phyloP scores from a whole-genome alignment of 768 basidiomycete species.

The Myochromella boudieri region DNA sequence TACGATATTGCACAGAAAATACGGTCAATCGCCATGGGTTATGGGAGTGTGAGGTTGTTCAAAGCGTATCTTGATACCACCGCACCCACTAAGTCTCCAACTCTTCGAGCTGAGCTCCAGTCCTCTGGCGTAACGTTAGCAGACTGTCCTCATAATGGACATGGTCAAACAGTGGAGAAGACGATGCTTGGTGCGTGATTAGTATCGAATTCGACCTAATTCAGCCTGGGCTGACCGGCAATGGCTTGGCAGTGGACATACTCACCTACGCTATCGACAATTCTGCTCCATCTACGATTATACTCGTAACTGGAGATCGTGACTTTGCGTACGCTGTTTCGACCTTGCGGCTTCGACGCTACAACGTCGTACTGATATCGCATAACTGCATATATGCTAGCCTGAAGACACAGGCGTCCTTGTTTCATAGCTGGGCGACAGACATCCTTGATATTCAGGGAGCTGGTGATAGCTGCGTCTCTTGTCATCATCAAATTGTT shows the following conservation, averaged over 20 bases:
- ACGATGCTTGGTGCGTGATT: slow-evolving; percentile 50
- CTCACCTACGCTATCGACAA: slow-evolving; percentile 62
- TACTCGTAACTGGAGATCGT: slow-evolving; percentile 64
- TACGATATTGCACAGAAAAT: slow-evolving; percentile 45
- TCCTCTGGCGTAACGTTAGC: slow-evolving; percentile 44
- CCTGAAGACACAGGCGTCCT: slow-evolving; percentile 55
- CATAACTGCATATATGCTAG: slow-evolving; percentile 35
- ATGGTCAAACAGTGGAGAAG: slow-evolving; percentile 40
- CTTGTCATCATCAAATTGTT: too few relatives aligned
- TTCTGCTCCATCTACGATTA: slow-evolving; percentile 47
- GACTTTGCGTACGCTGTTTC: slow-evolving; percentile 65
- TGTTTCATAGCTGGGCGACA: slow-evolving; percentile 47
- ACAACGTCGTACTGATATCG: slow-evolving; percentile 49
- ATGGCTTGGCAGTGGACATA: slow-evolving; percentile 54
- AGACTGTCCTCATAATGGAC: slow-evolving; percentile 31
- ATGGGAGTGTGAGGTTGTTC: slow-evolving; percentile 49
- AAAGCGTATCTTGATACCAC: slow-evolving; percentile 50
- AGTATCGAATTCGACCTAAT: too few relatives aligned
- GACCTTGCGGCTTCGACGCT: slow-evolving; percentile 49
- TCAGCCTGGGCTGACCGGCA: background rate
- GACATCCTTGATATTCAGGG: slow-evolving; percentile 33
- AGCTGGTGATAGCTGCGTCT: too few relatives aligned
- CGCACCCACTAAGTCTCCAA: slow-evolving; percentile 27
- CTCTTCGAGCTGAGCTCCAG: slow-evolving; percentile 43
- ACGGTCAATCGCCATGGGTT: slow-evolving; percentile 42